Base-by-base conservation (phyloP, 1,284 basidiomycete genomes). In the Polyporus tsugae region DNA sequence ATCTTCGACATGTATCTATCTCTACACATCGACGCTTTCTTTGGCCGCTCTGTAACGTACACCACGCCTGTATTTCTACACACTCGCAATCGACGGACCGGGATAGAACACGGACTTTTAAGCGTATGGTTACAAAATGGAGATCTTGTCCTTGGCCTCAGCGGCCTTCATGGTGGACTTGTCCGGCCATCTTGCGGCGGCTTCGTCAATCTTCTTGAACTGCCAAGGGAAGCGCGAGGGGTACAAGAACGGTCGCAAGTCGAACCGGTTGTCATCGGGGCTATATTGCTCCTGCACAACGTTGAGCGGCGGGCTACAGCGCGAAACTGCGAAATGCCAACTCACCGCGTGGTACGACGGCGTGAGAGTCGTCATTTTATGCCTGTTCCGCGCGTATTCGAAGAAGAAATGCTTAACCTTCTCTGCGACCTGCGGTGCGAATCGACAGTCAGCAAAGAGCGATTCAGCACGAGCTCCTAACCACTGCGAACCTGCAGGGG, bases 351-450 rank as follows among this genome's bases (percentile, higher is more conserved):
- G 98, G 75, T 99, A 99, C 3, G 95, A 89, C 1, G 97, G 98
- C 1, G 98, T 99, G 70, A 99, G 79, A 0, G 97, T 99, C 10
- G 98, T 99, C 97, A 99, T 99, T 88, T 99, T 99, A 82, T 99
- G 97, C 64, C 98, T 84, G 80, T 99, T 99, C 68, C 97, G 87
- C 0, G 97, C 97, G 75, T 99, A 92, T 79, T 97, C 95, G 77
- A 97, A 98, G 86, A 96, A 99, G 86, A 99, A 99, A 66, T 92
- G 83, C 80, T 99, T 99, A 75, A 99, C 97, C 83, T 99, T 99
- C 72, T 95, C 93, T 7, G 97, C 97, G 66, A 99, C 95, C 94
- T 97, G 29, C 0, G 13, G 38, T 2, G 19, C 65, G 4, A 17
- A 15, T 10, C 25, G 2, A 25, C 9, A 19, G 19, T 46, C 13